These are phyloP conservation scores for Besnoitia besnoiti DNA, from an alignment of 169 alveolate genomes.

Conservation along the genomic window DNA sequence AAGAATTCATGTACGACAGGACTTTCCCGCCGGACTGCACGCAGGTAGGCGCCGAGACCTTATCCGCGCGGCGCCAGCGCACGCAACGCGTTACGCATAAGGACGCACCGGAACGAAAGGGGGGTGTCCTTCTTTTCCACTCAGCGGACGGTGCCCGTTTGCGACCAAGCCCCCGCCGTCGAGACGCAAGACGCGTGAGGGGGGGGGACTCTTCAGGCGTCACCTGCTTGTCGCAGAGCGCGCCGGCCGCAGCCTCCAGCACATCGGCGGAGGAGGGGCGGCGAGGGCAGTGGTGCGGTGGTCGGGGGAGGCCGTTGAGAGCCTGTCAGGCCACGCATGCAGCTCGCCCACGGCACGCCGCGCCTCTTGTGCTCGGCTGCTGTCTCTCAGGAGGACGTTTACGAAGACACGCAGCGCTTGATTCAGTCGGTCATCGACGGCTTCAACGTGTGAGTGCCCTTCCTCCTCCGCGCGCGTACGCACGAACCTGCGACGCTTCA, in stretches of 20 bases:
- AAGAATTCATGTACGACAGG: slow-evolving; percentile 60
- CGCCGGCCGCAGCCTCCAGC: too few relatives aligned
- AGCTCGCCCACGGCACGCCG: neutral
- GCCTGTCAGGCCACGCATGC: too few relatives aligned
- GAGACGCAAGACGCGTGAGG: too few relatives aligned
- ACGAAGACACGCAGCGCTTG: slow-evolving; percentile 79
- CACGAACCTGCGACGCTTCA: too few relatives aligned
- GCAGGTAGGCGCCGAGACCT: neutral
- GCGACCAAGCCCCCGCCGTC: too few relatives aligned
- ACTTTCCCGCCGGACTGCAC: slow-evolving; percentile 39
- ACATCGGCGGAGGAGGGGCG: too few relatives aligned
- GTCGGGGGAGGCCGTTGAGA: too few relatives aligned
- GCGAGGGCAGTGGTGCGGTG: too few relatives aligned
- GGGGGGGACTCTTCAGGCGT: too few relatives aligned
- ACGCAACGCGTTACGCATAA: neutral
- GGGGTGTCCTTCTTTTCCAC: neutral
- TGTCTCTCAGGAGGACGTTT: slow-evolving; percentile 79
- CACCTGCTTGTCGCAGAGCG: too few relatives aligned
- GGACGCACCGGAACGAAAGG: neutral
- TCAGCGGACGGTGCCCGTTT: too few relatives aligned
- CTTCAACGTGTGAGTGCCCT: slow-evolving; percentile 80
- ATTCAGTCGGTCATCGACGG: slow-evolving; percentile 86
- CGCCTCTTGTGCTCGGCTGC: neutral
- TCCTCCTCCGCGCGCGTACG: too few relatives aligned
- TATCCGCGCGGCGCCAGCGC: neutral